A percentile compares a stretch with the other conserved stretches of the same genome.
Conservation (phyloP, 495 filamentous ascomycete genomes). For the Gamarada debralockiae region DNA sequence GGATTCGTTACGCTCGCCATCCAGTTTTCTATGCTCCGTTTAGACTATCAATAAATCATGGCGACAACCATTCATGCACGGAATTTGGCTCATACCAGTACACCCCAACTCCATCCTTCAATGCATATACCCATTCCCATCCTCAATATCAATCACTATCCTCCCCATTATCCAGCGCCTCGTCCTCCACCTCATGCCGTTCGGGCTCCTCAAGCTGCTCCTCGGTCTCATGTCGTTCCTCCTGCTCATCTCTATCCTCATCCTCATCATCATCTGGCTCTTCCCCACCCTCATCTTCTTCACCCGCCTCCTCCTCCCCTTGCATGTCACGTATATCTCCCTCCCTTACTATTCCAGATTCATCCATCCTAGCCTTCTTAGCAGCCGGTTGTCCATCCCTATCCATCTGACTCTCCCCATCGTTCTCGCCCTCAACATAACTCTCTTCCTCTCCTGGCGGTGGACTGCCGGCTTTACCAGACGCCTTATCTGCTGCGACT, state of each 20-base stretch:
- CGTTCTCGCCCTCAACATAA: conserved; percentile 26
- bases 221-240: conserved; percentile 39
- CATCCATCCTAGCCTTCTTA: conserved; percentile 52
- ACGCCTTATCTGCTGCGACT: conserved; percentile 13
- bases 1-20: too few species aligned
- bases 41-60: too few species aligned
- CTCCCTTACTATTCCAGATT: conserved; percentile 39
- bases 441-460: conserved; percentile 37
- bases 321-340: conserved; percentile 15
- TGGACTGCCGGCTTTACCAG: conserved; percentile 20
- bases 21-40: too few species aligned
- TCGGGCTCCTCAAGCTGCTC: conserved; percentile 33
- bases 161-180: conserved; percentile 61
- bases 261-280: conserved; percentile 38
- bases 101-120: background rate
- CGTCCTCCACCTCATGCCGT: conserved; percentile 51
- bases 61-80: too few species aligned
- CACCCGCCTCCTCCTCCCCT: conserved; percentile 34
- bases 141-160: conserved; percentile 41
- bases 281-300: conserved; percentile 41
- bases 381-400: conserved; percentile 35
- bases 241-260: conserved; percentile 34
- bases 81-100: background rate
- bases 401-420: conserved; percentile 33
- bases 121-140: too few species aligned